A percentile compares a stretch with the other conserved stretches of the same genome.
phyloP scores from a whole-genome alignment of 148 eudicot species.

The Spergularia bocconei region DNA sequence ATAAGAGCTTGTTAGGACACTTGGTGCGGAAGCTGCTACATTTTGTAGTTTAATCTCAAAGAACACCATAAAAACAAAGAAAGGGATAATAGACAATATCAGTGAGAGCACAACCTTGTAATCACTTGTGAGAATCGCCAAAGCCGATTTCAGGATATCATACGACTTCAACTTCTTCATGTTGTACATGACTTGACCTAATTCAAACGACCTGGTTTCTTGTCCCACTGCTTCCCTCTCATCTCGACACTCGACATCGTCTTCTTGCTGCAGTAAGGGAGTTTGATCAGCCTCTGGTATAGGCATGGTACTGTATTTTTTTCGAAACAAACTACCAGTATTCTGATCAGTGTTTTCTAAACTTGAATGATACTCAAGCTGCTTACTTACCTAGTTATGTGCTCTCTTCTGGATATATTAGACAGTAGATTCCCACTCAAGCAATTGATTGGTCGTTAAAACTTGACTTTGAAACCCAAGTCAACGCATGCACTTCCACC shows the following conservation, averaged over 20 bases:
- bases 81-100: constrained; percentile 10
- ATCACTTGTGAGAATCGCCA: not conserved
- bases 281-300: constrained; percentile 5
- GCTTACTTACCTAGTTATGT: too few relatives aligned
- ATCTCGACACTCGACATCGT: not conserved
- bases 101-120: constrained; percentile 8
- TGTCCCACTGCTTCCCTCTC: not conserved
- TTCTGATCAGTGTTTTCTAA: not conserved
- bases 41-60: constrained; percentile 18
- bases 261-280: not conserved
- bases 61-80: constrained; percentile 11
- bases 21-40: not conserved
- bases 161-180: constrained; percentile 6
- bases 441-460: not conserved
- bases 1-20: not conserved
- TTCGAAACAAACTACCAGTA: not conserved
- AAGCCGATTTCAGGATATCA: constrained; percentile 9
- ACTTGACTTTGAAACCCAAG: not conserved
- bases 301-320: not conserved
- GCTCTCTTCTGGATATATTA: too few relatives aligned
- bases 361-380: not conserved
- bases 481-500: not conserved
- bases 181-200: not conserved
- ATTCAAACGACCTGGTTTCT: not conserved
- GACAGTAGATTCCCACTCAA: too few relatives aligned